Conservation (phyloP, 768 basidiomycete genomes). For the Russula olivacea region DNA sequence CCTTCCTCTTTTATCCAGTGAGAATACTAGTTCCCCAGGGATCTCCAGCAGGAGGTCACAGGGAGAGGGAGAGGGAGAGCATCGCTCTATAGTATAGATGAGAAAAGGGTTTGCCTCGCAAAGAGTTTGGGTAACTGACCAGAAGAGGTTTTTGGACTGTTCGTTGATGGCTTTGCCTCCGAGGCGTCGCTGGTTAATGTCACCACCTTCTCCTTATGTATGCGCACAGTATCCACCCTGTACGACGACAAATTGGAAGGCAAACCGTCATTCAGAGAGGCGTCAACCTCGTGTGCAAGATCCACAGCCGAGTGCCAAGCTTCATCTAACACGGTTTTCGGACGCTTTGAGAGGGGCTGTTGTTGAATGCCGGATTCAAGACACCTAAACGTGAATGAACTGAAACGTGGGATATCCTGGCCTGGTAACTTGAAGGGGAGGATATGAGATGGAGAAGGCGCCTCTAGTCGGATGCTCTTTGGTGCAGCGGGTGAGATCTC, state of each 20-base stretch:
- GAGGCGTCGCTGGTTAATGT: no score
- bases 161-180: neutral
- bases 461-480: constrained; percentile 28
- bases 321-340: constrained; percentile 20
- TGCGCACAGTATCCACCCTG: neutral
- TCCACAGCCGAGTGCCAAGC: constrained; percentile 23
- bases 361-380: neutral
- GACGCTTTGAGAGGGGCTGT: constrained; percentile 9
- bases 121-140: constrained; percentile 21
- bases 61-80: constrained; percentile 38
- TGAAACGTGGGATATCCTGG: constrained; percentile 40
- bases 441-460: constrained; percentile 36
- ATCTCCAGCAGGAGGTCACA: constrained; percentile 48
- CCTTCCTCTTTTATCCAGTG: constrained; percentile 36
- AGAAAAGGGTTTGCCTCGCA: constrained; percentile 18
- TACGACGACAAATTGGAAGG: constrained; percentile 24
- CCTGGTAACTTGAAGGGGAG: constrained; percentile 34
- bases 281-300: constrained; percentile 22
- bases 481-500: constrained; percentile 26
- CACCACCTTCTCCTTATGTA: neutral
- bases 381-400: constrained; percentile 32
- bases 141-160: neutral
- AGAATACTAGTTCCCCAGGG: constrained; percentile 64
- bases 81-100: constrained; percentile 23
- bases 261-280: constrained; percentile 21